Base-by-base conservation (phyloP, 2,329 filamentous ascomycete genomes). In the Falciphora oryzae region DNA sequence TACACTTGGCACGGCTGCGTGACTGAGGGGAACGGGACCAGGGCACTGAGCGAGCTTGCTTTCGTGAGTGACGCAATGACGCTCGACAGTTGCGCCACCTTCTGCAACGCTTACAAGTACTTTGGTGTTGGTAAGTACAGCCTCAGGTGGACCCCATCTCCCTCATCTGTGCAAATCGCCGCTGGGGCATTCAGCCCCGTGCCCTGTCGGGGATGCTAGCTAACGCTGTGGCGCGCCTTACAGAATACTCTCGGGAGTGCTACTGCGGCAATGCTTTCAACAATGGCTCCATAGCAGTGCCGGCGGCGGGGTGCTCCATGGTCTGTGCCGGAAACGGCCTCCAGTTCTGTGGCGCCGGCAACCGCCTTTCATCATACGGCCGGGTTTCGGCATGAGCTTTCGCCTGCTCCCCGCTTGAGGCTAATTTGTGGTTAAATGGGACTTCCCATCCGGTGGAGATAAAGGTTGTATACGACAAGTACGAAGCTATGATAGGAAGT, bases 1-100 rank as follows among this genome's bases (percentile, higher is more conserved):
- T 64, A 57, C 56, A n/a, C 27, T 7, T 74, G 77, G 65, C 81
- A 84, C 63, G 85, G 85, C 31, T 88, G 85, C 74, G 87, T 81
- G 76, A 77, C 84, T 29, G 85, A 88, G 67, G 81, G 79, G 2
- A 75, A 75, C 31, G 76, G 80, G 61, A 83, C 80, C 63, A 81
- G 85, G 62, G 83, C 85, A 65, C 78, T 88, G 67, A 86, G 83
- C 68, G 80, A 79, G 27, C 69, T 73, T 27, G 71, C 74, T 22
- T 86, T 83, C 70, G 72, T 70, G 8, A 68, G 68, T 11, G 74
- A 73, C n/a, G 61, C 70, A 63, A 83, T 85, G 77, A 83, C 80
- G 1, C 76, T 82, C 1, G 73, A 77, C 63, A 75, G 70, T 57
- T 86, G 83, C 68, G 73, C 83, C 59, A 71, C 76, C 18, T 80